Evolutionary conservation across 768 basidiomycete species (phyloP).

Genomic region (Galerina marginata): DNA sequence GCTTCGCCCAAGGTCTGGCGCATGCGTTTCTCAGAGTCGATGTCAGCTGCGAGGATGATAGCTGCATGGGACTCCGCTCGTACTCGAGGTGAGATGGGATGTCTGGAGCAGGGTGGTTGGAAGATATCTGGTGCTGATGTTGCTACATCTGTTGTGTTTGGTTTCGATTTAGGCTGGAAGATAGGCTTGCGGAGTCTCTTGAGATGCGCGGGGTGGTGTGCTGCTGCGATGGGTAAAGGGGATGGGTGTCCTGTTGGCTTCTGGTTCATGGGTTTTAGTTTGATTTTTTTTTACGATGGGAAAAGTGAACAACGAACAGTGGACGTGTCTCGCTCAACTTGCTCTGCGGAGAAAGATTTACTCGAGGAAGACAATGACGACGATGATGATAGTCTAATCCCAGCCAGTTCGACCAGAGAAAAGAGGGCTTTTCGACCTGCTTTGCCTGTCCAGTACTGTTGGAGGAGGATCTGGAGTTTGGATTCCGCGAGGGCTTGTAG

Average conservation of each 20-base stretch:
- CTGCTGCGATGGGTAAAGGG: constrained; percentile 50
- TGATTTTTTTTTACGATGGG: neutral
- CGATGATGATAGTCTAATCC: constrained; percentile 22
- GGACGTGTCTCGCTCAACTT: neutral
- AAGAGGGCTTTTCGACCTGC: constrained; percentile 30
- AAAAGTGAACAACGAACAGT: too few species aligned
- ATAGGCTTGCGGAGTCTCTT: constrained; percentile 37
- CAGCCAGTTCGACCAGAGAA: constrained; percentile 32
- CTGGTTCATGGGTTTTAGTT: neutral
- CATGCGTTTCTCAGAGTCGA: constrained; percentile 30
- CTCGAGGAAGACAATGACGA: neutral
- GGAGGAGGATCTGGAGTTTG: constrained; percentile 31
- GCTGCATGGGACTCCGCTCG: constrained; percentile 16
- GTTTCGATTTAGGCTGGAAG: constrained; percentile 18
- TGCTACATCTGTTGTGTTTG: neutral
- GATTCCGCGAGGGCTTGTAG: constrained; percentile 37
- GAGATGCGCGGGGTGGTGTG: constrained; percentile 47
- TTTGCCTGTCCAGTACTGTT: constrained; percentile 29
- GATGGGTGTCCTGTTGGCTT: constrained; percentile 3
- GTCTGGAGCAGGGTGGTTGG: too few species aligned
- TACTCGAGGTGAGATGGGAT: too few species aligned
- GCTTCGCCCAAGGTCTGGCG: constrained; percentile 30
- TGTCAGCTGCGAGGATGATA: constrained; percentile 23
- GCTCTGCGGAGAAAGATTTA: neutral
- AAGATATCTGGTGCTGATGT: neutral